These are phyloP conservation scores for Austroboletus niveus DNA, from an alignment of 1,284 basidiomycete genomes.

Conservation along the genomic window DNA sequence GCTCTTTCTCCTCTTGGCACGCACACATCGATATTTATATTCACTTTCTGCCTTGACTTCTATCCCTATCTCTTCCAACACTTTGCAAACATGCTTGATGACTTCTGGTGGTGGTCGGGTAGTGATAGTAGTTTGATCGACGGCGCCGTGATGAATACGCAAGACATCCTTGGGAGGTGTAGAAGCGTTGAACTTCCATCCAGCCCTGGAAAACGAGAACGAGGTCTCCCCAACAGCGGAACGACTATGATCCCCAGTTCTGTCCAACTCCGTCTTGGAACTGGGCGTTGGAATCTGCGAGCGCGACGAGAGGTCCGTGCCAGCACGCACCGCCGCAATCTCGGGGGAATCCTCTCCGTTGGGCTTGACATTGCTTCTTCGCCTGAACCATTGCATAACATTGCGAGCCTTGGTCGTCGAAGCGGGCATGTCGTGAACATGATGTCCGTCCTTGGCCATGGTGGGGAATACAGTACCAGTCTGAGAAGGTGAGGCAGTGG, in stretches of 20 bases:
- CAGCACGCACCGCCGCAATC: slow-evolving; percentile 13
- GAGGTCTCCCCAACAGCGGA: slow-evolving; percentile 25
- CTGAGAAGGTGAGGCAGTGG: slow-evolving; percentile 29
- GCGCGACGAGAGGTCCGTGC: slow-evolving; percentile 25
- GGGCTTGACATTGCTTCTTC: slow-evolving; percentile 59
- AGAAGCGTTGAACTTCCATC: slow-evolving; percentile 32
- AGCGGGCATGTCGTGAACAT: slow-evolving; percentile 49
- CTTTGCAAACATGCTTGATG: slow-evolving; percentile 78
- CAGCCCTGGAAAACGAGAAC: slow-evolving; percentile 34
- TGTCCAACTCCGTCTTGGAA: slow-evolving; percentile 27
- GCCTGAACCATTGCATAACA: slow-evolving; percentile 82
- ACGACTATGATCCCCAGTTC: slow-evolving; percentile 30
- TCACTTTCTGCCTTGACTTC: slow-evolving; percentile 86
- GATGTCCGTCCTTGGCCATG: slow-evolving; percentile 26
- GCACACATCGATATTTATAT: slow-evolving; percentile 83
- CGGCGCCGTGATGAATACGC: slow-evolving; percentile 87
- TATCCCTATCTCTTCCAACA: slow-evolving; percentile 88
- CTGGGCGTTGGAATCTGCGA: slow-evolving; percentile 31
- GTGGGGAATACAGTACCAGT: slow-evolving; percentile 27
- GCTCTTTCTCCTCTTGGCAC: slow-evolving; percentile 68
- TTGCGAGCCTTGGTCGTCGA: slow-evolving; percentile 72
- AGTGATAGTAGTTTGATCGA: slow-evolving; percentile 91
- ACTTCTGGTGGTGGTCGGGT: slow-evolving; percentile 83
- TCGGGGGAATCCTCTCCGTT: slow-evolving; percentile 35
- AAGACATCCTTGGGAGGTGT: slow-evolving; percentile 54